Percentiles rank a stretch among this genome's conserved stretches.
These are phyloP conservation scores for Lippia alba DNA, from an alignment of 305 asterid species.

Conservation along the genomic window DNA sequence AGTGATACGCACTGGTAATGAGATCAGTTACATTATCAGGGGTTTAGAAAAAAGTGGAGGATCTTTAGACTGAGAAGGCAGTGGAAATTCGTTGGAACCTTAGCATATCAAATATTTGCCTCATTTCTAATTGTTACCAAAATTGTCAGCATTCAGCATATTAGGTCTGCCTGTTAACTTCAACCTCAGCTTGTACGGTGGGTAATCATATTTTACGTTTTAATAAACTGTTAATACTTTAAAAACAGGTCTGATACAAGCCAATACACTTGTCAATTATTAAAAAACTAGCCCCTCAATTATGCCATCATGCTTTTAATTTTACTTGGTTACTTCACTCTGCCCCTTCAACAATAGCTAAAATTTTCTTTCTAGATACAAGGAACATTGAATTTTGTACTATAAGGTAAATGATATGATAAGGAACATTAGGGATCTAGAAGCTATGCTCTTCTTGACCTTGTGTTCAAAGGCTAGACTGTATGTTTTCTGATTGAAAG, in stretches of 20 bases:
- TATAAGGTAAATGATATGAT: background rate
- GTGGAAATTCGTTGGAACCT: background rate
- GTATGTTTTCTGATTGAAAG: slow-evolving; percentile 21
- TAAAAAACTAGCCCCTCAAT: slow-evolving; percentile 14
- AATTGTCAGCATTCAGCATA: slow-evolving; percentile 14
- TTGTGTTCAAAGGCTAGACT: slow-evolving; percentile 17
- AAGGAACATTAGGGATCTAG: slow-evolving; percentile 18
- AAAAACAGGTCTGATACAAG: background rate
- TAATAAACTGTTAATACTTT: background rate
- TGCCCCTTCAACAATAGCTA: slow-evolving; percentile 14
- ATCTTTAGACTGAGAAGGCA: slow-evolving; percentile 1
- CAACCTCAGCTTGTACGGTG: background rate
- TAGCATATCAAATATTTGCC: background rate
- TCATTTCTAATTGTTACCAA: background rate
- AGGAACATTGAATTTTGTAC: slow-evolving; percentile 3
- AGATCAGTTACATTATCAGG: background rate
- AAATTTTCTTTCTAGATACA: slow-evolving; percentile 4
- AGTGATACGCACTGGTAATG: background rate
- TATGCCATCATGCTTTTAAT: slow-evolving; percentile 17
- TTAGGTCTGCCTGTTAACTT: background rate
- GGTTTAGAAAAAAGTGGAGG: background rate
- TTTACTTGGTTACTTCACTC: slow-evolving; percentile 4
- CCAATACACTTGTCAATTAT: slow-evolving; percentile 11
- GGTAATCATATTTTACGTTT: background rate
- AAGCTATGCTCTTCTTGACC: slow-evolving; percentile 21